These are phyloP conservation scores for Helicosporidium sp. DNA, from an alignment of 139 green algal species.

Conservation along the genomic window DNA sequence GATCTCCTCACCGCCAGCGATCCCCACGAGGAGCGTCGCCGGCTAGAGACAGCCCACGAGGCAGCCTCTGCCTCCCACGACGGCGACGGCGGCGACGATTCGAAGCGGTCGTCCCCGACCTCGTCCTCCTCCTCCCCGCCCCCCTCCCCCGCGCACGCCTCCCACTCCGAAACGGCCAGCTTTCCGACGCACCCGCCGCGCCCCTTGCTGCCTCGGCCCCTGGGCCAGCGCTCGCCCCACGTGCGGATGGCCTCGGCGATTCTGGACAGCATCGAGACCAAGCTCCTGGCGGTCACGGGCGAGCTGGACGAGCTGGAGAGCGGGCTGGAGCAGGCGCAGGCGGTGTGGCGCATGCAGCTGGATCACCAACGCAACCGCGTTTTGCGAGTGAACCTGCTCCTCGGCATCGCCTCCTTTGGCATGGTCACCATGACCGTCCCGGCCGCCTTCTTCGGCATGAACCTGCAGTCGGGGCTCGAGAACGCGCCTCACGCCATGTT, in stretches of 20 bases:
- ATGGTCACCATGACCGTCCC: slow-evolving; percentile 19
- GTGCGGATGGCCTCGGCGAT: slow-evolving; percentile 26
- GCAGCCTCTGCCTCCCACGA: too few species aligned
- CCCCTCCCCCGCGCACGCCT: too few species aligned
- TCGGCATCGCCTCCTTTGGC: slow-evolving; percentile 16
- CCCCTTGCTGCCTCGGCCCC: too few species aligned
- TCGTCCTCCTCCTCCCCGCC: too few species aligned
- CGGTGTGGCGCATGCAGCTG: slow-evolving; percentile 38
- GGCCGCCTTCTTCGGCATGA: slow-evolving; percentile 36
- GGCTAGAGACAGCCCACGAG: too few species aligned
- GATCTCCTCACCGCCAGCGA: too few species aligned
- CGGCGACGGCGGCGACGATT: neutral
- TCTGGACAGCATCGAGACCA: slow-evolving; percentile 29
- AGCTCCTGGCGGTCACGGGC: slow-evolving; percentile 15
- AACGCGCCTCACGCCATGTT: slow-evolving; percentile 15
- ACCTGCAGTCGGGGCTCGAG: slow-evolving; percentile 27
- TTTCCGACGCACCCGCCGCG: too few species aligned
- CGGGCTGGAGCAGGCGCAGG: slow-evolving; percentile 22
- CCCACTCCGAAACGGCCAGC: too few species aligned
- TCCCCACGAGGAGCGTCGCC: too few species aligned
- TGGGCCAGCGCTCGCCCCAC: slow-evolving; percentile 6
- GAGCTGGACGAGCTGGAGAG: slow-evolving; percentile 18
- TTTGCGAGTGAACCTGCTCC: slow-evolving; percentile 29
- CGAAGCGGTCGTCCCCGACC: too few species aligned
- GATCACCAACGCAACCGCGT: slow-evolving; percentile 32